These are phyloP conservation scores for Rhizophagus clarus DNA, from an alignment of 192 early-diverging fungal species.

Conservation along the genomic window DNA sequence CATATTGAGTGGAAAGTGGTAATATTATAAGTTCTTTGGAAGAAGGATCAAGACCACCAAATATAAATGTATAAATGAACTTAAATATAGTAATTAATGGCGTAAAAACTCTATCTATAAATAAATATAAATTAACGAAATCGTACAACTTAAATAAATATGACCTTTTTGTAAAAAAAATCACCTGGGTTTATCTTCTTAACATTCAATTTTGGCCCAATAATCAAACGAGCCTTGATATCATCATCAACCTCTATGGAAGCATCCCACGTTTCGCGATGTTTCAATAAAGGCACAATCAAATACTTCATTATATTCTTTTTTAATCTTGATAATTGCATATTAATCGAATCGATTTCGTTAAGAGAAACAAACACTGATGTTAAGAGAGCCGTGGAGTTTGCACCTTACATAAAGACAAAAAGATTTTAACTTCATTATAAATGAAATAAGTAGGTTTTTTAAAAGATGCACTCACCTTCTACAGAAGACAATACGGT, in stretches of 20 bases:
- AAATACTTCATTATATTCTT: constrained; percentile 32
- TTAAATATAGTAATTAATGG: constrained; percentile 7
- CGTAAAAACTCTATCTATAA: constrained; percentile 15
- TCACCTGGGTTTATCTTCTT: neutral
- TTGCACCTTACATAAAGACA: neutral
- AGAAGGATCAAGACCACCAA: constrained; percentile 19
- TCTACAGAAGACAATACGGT: constrained; percentile 18
- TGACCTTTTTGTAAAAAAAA: neutral
- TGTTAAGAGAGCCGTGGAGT: constrained; percentile 15
- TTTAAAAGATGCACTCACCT: neutral
- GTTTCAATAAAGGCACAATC: constrained; percentile 21
- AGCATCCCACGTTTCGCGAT: constrained; percentile 16
- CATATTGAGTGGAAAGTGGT: constrained; percentile 20
- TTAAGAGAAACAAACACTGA: constrained; percentile 25
- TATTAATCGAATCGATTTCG: constrained; percentile 19
- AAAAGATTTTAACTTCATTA: neutral
- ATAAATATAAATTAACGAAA: neutral
- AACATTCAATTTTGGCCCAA: constrained; percentile 9
- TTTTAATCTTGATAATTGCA: constrained; percentile 30
- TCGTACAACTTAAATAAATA: neutral
- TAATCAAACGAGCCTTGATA: neutral
- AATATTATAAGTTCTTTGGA: neutral
- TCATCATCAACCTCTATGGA: constrained; percentile 17
- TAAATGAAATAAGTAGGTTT: neutral
- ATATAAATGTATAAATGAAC: constrained; percentile 30